These are phyloP conservation scores for Mortierella sp. DNA, from an alignment of 371 early-diverging fungal species.

Conservation along the genomic window DNA sequence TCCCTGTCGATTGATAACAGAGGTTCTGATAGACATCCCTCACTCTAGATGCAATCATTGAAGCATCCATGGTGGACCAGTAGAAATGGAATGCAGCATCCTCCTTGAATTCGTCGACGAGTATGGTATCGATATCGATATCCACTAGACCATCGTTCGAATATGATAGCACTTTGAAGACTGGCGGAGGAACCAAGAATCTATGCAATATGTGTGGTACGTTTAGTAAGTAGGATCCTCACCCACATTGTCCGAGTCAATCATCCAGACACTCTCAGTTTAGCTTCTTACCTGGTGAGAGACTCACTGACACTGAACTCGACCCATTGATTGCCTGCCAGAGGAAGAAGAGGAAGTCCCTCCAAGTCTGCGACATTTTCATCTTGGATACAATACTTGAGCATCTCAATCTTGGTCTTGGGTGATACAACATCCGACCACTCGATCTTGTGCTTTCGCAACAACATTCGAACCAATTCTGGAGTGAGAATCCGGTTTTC, in stretches of 20 bases:
- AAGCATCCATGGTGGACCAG: neutral
- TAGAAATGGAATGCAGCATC: neutral
- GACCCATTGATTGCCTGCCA: slow-evolving; percentile 28
- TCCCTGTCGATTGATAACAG: neutral
- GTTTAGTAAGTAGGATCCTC: too few relatives aligned
- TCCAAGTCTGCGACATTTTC: slow-evolving; percentile 15
- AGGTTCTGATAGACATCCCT: neutral
- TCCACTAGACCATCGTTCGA: slow-evolving; percentile 23
- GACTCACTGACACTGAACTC: slow-evolving; percentile 15
- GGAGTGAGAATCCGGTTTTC: slow-evolving; percentile 27
- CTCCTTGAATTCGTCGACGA: neutral
- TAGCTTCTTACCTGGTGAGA: slow-evolving; percentile 3
- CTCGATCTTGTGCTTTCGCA: slow-evolving; percentile 3
- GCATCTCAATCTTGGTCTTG: slow-evolving; percentile 12
- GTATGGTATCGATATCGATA: neutral
- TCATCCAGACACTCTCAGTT: neutral
- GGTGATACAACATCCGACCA: neutral
- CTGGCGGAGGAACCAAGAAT: neutral
- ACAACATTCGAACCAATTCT: slow-evolving; percentile 3
- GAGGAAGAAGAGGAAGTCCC: slow-evolving; percentile 29
- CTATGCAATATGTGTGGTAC: neutral
- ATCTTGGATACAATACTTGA: slow-evolving; percentile 24
- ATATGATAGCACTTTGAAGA: slow-evolving; percentile 8
- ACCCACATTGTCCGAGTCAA: too few relatives aligned
- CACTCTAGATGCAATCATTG: neutral